These are phyloP conservation scores for Candida jianshihensis DNA, from an alignment of 805 yeast genomes.

Conservation along the genomic window DNA sequence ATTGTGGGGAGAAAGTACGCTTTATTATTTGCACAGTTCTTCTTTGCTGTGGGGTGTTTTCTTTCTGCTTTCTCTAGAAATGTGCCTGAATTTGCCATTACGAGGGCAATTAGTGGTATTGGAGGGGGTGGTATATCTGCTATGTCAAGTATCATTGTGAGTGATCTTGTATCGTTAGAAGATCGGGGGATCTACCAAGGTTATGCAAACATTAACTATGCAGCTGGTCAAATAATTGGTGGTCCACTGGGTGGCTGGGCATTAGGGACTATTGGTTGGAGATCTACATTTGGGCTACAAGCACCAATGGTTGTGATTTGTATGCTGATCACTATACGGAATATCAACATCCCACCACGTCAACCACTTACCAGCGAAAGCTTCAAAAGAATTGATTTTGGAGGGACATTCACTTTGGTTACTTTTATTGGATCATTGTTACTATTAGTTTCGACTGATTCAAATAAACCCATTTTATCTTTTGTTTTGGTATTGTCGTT, in stretches of 20 bases:
- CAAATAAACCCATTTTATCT: slow-evolving; percentile 1
- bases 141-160: slow-evolving; percentile 41
- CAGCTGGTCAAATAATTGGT: slow-evolving; percentile 32
- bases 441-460: slow-evolving; percentile 23
- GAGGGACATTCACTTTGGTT: slow-evolving; percentile 30
- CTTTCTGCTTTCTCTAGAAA: slow-evolving; percentile 31
- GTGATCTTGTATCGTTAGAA: slow-evolving; percentile 45
- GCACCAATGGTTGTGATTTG: slow-evolving; percentile 26
- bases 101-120: slow-evolving; percentile 48
- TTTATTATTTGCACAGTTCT: slow-evolving; percentile 33
- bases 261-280: slow-evolving; percentile 30
- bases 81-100: slow-evolving; percentile 36
- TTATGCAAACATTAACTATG: slow-evolving; percentile 31
- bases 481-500: slow-evolving; percentile 5
- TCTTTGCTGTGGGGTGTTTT: slow-evolving; percentile 39
- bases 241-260: slow-evolving; percentile 34
- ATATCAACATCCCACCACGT: slow-evolving; percentile 4
- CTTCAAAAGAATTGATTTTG: slow-evolving; percentile 28
- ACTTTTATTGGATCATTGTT: slow-evolving; percentile 24
- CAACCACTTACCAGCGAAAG: slow-evolving; percentile 21
- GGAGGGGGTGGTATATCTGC: slow-evolving; percentile 53
- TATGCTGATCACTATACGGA: slow-evolving; percentile 19
- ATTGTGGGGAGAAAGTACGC: slow-evolving; percentile 45
- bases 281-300: slow-evolving; percentile 34
- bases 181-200: slow-evolving; percentile 49